Base-by-base conservation (phyloP, 768 basidiomycete genomes). In the Mycena amicta region DNA sequence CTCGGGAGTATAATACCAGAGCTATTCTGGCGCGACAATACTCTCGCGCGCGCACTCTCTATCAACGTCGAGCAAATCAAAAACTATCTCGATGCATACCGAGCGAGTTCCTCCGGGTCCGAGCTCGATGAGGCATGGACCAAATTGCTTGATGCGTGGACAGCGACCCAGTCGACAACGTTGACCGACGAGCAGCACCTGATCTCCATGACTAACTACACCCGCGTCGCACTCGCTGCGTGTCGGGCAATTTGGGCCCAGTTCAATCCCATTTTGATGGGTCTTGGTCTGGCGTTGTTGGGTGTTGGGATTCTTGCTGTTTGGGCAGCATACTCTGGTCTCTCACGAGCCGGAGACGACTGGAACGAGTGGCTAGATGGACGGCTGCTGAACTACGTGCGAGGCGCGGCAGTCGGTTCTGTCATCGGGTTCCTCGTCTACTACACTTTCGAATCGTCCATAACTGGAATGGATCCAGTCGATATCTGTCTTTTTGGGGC, bases 201-300 rank as follows among this genome's bases (percentile, higher is more conserved):
- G 31, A 67, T 81, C 16, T 65, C 78, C 12, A 67, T 78, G 39
- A 73, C 79, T 49, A 72, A 78, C 18, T 93, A 86, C 67, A 85
- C 83, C 13, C 79, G 85, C 8, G 70, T 79, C 16, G 85, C 90
- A 4, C 80, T 95, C 30, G 74, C 80, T 1, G 82, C 81, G 2
- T 95, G 95, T 67, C 88, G 95, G 5, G 72, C 82, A 13, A 85
- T 98, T 54, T 99, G 97, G 97, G 96, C 97, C 1, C 92, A 93
- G 67, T 98, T 99, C 78, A 92, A 94, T 62, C 77, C 88, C 3
- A 66, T 83, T 1, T 77, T 92, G 15, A 98, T 98, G 81, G 71
- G 76, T 3, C 75, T 89, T 26, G 97, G 96, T 0, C 71, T 96
- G 11, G 64, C 71, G 0, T 72, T 92, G 25, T 79, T 95, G 27